A percentile compares a stretch with the other conserved stretches of the same genome.
These are phyloP conservation scores for Allium sativum DNA, from an alignment of 106 monocot genomes.

Conservation along the genomic window DNA sequence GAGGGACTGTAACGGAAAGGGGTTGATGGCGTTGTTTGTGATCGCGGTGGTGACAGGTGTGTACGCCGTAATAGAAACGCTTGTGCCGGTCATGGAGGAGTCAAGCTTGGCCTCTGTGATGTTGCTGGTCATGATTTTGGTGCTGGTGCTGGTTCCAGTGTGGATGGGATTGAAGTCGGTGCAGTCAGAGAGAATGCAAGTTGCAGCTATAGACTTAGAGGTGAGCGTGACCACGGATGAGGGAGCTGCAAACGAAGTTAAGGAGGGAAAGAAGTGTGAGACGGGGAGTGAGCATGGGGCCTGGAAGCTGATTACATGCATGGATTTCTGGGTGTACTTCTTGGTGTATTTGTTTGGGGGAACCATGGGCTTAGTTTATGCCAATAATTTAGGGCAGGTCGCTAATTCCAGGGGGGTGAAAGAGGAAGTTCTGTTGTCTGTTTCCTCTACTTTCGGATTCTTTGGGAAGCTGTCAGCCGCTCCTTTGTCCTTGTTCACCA, in stretches of 20 bases:
- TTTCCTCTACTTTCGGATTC: conserved; percentile 24
- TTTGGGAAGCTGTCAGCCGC: conserved; percentile 13
- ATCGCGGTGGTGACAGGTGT: conserved; percentile 4
- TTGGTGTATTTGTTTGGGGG: conserved; percentile 18
- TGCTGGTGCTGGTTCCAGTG: conserved; percentile 1
- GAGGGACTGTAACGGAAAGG: background rate
- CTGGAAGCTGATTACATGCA: conserved; percentile 3
- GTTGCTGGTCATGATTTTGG: conserved; percentile 8
- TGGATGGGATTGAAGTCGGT: background rate
- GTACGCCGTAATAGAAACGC: conserved; percentile 9
- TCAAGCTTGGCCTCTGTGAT: background rate
- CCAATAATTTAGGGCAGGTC: conserved; percentile 23
- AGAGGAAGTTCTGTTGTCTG: conserved; percentile 6
- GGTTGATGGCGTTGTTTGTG: background rate
- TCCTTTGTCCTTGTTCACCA: background rate
- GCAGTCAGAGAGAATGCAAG: background rate
- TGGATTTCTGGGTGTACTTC: conserved; percentile 23
- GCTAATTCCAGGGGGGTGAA: conserved; percentile 12
- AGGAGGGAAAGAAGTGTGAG: background rate
- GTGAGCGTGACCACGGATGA: background rate
- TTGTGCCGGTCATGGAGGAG: background rate
- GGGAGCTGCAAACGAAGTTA: background rate
- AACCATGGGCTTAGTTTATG: conserved; percentile 22
- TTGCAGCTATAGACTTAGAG: background rate
- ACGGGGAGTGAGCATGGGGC: no score